A percentile compares a stretch with the other conserved stretches of the same genome.
Evolutionary conservation across 805 yeast species (phyloP).

Genomic region (Saccharomycopsis javanensis): DNA sequence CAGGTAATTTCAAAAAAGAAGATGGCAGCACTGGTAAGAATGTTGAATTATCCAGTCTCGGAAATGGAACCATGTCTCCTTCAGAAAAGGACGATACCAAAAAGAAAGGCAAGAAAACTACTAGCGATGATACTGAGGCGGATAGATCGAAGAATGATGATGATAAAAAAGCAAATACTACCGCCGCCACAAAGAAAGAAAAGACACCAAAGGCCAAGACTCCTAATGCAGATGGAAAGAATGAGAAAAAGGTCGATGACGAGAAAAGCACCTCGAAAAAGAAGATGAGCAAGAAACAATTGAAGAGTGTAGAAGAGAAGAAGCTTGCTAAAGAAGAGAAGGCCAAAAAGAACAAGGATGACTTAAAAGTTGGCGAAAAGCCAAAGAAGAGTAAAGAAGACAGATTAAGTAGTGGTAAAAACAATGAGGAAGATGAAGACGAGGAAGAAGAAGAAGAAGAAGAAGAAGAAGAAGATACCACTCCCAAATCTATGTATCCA

Average conservation of each 20-base stretch:
- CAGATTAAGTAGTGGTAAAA: neutral
- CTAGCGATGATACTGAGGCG: neutral
- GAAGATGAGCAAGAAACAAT: neutral
- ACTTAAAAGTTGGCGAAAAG: neutral
- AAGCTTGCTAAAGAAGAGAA: neutral
- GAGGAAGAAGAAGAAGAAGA: neutral
- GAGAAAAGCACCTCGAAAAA: neutral
- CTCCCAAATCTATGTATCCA: neutral
- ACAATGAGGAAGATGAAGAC: neutral
- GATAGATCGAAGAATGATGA: neutral
- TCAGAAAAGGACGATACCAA: neutral
- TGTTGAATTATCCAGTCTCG: neutral
- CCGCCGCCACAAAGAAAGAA: neutral
- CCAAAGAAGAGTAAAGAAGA: neutral
- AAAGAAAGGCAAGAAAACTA: neutral
- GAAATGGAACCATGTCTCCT: neutral
- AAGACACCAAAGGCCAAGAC: conserved; percentile 4
- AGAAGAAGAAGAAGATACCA: neutral
- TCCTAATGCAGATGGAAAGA: neutral
- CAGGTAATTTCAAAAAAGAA: neutral
- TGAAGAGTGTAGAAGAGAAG: neutral
- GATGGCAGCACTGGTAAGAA: neutral
- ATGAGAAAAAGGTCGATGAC: neutral
- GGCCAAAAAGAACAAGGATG: neutral
- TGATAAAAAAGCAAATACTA: neutral